Evolutionary conservation across 805 yeast species (phyloP), one percentile per base, ranked within the genome.

Genomic region (Yarrowia phangngaensis): DNA sequence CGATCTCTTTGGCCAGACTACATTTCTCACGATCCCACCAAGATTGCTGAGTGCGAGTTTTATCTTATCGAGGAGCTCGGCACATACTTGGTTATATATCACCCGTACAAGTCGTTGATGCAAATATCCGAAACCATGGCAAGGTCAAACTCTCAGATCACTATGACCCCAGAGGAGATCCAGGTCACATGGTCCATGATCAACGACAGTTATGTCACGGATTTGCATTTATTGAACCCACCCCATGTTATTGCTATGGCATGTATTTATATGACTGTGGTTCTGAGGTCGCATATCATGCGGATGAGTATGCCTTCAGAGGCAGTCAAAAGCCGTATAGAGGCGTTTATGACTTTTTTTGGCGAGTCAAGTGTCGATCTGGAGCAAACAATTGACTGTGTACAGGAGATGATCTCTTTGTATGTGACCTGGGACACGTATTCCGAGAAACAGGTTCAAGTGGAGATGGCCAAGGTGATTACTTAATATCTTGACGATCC

Each of bases 21-120:
- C 58, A 82, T 90, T 27, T 95, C 97, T 0, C 87, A 84, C 52
- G 97, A 90, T 62, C 78, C 88, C 13, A 82, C 95, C 20, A 86
- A 85, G 59, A 71, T 92, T 12, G 97, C 97, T 0, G 97, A 92
- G 62, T 85, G 94, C 66, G 98, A 92, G 65, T 92, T 92, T 62
- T 92, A 90, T 61, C 64, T 92, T 33, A 80, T 92, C 14, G 97
- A 88, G 58, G 97, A 89, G 63, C 71, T 92, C 66, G 67, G 64
- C 34, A 60, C 68, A 6, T 67, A 62, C 28, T 58, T 70, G 29
- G 59, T 70, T 6, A 65, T 70, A 9, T 65, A 64, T 50, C 74
- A 70, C 51, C 71, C 74, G 3, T 70, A 70, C 56, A 56, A 60
- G 24, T 59, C 70, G 8, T 58, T 70, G 20, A 45, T 45, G n/a